phyloP scores from a whole-genome alignment of 2,329 filamentous ascomycete species.

The Bipolaris zeicola region DNA sequence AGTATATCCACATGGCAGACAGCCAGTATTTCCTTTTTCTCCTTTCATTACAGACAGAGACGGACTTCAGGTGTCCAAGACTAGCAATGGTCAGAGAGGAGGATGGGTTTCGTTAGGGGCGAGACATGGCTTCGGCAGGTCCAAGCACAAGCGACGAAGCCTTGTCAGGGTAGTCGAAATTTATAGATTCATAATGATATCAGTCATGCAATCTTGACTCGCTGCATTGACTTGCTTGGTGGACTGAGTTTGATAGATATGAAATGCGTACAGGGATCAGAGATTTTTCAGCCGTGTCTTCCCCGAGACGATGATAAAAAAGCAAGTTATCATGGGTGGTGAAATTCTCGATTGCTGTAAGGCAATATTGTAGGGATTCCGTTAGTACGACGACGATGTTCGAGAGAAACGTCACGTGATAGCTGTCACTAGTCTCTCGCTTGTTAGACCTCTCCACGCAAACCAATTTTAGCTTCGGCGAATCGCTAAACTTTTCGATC shows the following conservation, averaged over 20 bases:
- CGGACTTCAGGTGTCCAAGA: constrained; percentile 12
- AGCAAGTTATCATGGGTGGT: too few relatives aligned
- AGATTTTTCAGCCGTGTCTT: not conserved
- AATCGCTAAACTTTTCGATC: constrained; percentile 23
- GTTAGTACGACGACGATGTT: not conserved
- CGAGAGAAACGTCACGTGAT: not conserved
- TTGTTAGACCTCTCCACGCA: constrained; percentile 11
- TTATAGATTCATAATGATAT: constrained; percentile 23
- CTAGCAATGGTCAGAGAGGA: constrained; percentile 17
- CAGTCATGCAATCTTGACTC: constrained; percentile 8
- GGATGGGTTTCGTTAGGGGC: constrained; percentile 13
- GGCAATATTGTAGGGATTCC: not conserved
- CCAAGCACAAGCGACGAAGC: constrained; percentile 19
- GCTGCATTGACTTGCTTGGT: not conserved
- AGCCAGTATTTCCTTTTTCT: constrained; percentile 15
- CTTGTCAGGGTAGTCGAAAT: constrained; percentile 21
- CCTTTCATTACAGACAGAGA: constrained; percentile 13
- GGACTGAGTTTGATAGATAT: not conserved
- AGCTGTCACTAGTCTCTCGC: constrained; percentile 2
- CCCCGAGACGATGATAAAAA: not conserved
- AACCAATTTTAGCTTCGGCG: constrained; percentile 21
- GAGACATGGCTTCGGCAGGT: constrained; percentile 26
- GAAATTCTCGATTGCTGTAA: not conserved
- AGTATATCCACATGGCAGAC: constrained; percentile 12
- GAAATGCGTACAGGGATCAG: too few relatives aligned